phyloP scores from a whole-genome alignment of 169 alveolate species.

The Miamiensis avidus region DNA sequence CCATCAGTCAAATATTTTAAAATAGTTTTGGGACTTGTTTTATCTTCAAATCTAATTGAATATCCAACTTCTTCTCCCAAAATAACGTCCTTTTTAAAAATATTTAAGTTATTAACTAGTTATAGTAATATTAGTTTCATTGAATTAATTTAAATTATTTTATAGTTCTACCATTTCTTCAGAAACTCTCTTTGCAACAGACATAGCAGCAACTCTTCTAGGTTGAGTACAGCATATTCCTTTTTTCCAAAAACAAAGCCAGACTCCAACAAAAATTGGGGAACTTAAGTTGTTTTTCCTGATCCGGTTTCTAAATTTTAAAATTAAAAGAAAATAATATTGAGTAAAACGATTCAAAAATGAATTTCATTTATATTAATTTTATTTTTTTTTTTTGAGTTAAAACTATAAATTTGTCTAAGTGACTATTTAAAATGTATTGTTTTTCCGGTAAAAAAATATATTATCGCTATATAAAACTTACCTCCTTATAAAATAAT shows the following conservation, averaged over 20 bases:
- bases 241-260: slow-evolving; percentile 63
- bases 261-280: slow-evolving; percentile 69
- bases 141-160: too few relatives aligned
- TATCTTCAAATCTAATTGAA: slow-evolving; percentile 98
- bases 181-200: slow-evolving; percentile 98
- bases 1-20: slow-evolving; percentile 98
- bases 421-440: too few relatives aligned
- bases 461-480: too few relatives aligned
- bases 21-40: slow-evolving; percentile 83
- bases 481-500: slow-evolving; percentile 73
- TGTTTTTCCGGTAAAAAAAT: too few relatives aligned
- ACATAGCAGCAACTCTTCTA: slow-evolving; percentile 99
- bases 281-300: slow-evolving; percentile 87
- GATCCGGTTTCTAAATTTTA: slow-evolving; percentile 73
- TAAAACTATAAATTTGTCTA: too few relatives aligned
- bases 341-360: too few relatives aligned
- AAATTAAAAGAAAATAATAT: too few relatives aligned
- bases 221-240: slow-evolving; percentile 99
- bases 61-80: slow-evolving; percentile 98
- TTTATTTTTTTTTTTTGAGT: too few relatives aligned
- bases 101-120: neutral
- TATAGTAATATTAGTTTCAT: too few relatives aligned
- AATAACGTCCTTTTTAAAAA: slow-evolving; percentile 72
- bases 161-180: slow-evolving; percentile 93
- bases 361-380: neutral